phyloP scores from a whole-genome alignment of 495 filamentous ascomycete genomes.

The Lindgomyces ingoldianus region DNA sequence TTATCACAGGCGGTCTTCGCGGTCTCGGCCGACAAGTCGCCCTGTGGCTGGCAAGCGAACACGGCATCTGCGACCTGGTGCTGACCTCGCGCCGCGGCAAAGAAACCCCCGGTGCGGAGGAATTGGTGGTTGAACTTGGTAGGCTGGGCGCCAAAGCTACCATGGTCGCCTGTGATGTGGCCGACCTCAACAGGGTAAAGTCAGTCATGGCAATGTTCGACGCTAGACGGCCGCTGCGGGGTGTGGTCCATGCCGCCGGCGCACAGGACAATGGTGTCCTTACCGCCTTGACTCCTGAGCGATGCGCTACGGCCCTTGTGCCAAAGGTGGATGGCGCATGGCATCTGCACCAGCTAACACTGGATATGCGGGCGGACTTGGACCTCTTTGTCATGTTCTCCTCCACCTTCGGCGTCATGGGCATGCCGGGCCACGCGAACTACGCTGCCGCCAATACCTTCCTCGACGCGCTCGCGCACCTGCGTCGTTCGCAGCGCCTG shows the following conservation, averaged over 20 bases:
- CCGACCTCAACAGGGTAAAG: slow-evolving; percentile 14
- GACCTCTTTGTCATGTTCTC: slow-evolving; percentile 28
- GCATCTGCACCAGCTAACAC: slow-evolving; percentile 26
- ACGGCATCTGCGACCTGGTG: slow-evolving; percentile 23
- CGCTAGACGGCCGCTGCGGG: slow-evolving; percentile 28
- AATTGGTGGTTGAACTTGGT: not conserved
- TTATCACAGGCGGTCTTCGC: slow-evolving; percentile 38
- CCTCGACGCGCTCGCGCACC: slow-evolving; percentile 14
- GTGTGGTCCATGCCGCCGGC: slow-evolving; percentile 36
- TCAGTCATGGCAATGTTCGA: slow-evolving; percentile 2
- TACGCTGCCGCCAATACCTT: slow-evolving; percentile 25
- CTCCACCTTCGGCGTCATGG: slow-evolving; percentile 3
- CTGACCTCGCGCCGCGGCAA: slow-evolving; percentile 27
- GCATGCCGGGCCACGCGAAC: slow-evolving; percentile 4
- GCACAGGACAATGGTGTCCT: slow-evolving; percentile 31
- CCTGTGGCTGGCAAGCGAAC: slow-evolving; percentile 25
- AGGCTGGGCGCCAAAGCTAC: slow-evolving; percentile 25
- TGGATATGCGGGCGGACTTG: not conserved
- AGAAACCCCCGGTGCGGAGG: not conserved
- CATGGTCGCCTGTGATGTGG: slow-evolving; percentile 9
- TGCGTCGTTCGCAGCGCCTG: slow-evolving; percentile 20
- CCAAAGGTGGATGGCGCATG: slow-evolving; percentile 20
- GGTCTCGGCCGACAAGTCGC: slow-evolving; percentile 23
- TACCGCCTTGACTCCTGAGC: slow-evolving; percentile 23
- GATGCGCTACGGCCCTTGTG: slow-evolving; percentile 4